Evolutionary conservation across 169 alveolate genomes (phyloP), one percentile per base, ranked within the genome.

Genomic region (Plasmodium ovale): DNA sequence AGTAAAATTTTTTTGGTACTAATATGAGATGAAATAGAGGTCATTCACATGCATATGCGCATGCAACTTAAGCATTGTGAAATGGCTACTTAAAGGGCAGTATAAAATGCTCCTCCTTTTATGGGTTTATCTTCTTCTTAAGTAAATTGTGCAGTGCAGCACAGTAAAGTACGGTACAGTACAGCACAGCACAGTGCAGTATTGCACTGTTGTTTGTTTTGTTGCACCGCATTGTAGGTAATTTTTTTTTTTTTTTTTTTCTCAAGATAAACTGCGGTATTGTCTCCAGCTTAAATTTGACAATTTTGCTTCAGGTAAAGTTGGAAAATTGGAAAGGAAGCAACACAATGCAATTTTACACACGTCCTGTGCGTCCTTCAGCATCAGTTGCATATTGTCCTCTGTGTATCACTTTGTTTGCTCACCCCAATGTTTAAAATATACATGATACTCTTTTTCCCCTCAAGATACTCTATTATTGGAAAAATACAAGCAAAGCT

Each of bases 241-340:
- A 19, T 58, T 23, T 58, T 58, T 16, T 27, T 19, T 27, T 42
- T 44, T 27, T 2, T 62, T 62, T 60, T 77, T 47, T 77, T 60
- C 64, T 64, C 67, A 6, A 77, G 89, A 16, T 79, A 35, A 37
- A 39, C 42, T 62, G 89, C 64, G 58, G 12, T 44, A n/a, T 79
- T 62, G 21, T 49, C 25, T 27, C 79, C 44, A 10, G 33, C 54
- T 64, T 59, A 79, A 79, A 79, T 51, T 62, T 62, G 9, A 79
- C 60, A 1, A 64, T 60, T 79, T 60, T 79, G 71, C 29, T 31
- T 44, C 89, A 79, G 39, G 89, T 64, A 79, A 60, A 31, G 68
- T 21, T 14, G 16, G 12, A 6, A 47, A 47, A 47, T 47, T 42
- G 14, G 16, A 47, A 47, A 44, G 47, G 25, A 62, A 62, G 56